These are phyloP conservation scores for Cyclostephanos tholiformis DNA, from an alignment of 108 stramenopile species.

Conservation along the genomic window DNA sequence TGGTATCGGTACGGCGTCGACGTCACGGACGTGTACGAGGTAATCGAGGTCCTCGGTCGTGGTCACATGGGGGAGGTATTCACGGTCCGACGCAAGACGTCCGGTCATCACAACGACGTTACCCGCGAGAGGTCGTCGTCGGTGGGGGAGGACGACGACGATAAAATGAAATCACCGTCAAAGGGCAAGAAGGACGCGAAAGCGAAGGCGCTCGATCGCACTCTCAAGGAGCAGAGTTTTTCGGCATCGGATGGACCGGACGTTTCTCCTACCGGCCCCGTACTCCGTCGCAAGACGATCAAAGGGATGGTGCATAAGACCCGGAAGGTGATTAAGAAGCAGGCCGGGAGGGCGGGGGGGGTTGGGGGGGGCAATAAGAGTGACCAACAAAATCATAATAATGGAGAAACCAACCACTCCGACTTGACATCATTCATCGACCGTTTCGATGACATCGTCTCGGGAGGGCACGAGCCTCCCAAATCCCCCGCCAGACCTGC, in stretches of 20 bases:
- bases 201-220: neutral
- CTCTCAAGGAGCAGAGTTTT: neutral
- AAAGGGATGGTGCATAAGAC: constrained; percentile 23
- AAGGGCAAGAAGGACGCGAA: constrained; percentile 6
- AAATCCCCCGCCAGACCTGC: constrained; percentile 17
- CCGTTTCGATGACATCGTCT: neutral
- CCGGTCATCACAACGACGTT: constrained; percentile 40
- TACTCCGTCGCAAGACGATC: constrained; percentile 7
- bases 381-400: constrained; percentile 1
- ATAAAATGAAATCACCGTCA: constrained; percentile 1
- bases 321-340: constrained; percentile 19
- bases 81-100: constrained; percentile 52
- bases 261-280: neutral
- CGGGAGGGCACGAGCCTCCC: constrained; percentile 8
- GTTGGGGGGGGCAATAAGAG: constrained; percentile 10
- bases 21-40: constrained; percentile 57
- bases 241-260: neutral
- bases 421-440: constrained; percentile 24
- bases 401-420: constrained; percentile 20
- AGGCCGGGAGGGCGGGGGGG: constrained; percentile 6
- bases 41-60: constrained; percentile 46
- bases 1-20: constrained; percentile 59
- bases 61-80: constrained; percentile 64
- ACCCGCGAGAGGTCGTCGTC: constrained; percentile 24
- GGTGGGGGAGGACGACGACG: constrained; percentile 15